phyloP scores from a whole-genome alignment of 768 basidiomycete species.

The Macrolepiota albuminosa region DNA sequence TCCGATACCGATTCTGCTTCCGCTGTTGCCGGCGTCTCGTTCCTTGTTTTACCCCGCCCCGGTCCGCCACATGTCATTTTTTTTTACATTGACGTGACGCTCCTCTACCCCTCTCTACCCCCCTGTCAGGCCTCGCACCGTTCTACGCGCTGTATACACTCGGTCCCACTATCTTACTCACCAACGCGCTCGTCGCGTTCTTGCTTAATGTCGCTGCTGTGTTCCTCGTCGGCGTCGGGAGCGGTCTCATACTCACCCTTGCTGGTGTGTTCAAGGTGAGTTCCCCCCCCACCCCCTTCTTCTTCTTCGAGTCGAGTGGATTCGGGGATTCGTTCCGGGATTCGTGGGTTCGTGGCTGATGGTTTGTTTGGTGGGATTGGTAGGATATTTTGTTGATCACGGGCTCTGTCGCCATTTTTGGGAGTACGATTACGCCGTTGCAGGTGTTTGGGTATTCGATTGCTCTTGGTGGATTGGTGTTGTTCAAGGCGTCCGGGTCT shows the following conservation, averaged over 20 bases:
- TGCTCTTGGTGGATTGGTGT: conserved; percentile 77
- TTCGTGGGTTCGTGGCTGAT: no score
- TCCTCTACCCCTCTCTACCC: not conserved
- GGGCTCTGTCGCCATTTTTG: conserved; percentile 85
- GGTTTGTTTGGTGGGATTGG: no score
- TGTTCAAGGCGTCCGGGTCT: conserved; percentile 83
- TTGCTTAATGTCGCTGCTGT: conserved; percentile 90
- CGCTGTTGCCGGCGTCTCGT: no score
- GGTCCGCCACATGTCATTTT: no score
- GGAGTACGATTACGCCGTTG: conserved; percentile 70
- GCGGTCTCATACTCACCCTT: conserved; percentile 84
- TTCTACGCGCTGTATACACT: conserved; percentile 67
- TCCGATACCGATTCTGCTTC: no score
- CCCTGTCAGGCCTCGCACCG: conserved; percentile 46
- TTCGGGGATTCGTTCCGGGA: no score
- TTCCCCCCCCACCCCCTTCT: no score
- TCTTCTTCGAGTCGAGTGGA: no score
- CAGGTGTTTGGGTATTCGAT: conserved; percentile 91
- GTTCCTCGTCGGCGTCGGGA: conserved; percentile 86
- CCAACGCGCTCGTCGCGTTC: conserved; percentile 87
- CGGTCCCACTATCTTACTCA: conserved; percentile 67
- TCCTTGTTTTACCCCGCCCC: no score
- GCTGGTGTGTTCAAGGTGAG: conserved; percentile 95
- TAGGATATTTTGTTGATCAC: conserved; percentile 93
- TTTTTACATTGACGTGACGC: no score